Evolutionary conservation across 2,329 filamentous ascomycete species (phyloP), one percentile per base, ranked within the genome.

Genomic region (Xylaria multiplex): DNA sequence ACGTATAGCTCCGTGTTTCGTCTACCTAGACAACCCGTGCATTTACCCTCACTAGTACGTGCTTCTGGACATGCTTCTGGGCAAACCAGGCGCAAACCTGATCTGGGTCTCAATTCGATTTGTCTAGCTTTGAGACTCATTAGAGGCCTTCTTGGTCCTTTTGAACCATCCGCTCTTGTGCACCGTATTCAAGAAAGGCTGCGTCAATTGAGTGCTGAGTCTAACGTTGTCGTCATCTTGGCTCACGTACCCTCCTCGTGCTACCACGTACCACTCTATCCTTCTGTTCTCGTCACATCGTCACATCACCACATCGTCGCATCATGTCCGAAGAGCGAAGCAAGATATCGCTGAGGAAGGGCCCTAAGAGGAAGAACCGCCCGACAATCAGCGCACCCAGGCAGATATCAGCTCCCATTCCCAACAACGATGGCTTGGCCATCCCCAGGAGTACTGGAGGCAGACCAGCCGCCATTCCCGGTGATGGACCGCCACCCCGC

Each of bases 301-400:
- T n/a, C n/a, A n/a, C n/a, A n/a, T n/a, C n/a, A n/a, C 61, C 19
- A 7, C 35, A 43, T 40, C 37, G 30, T 35, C 46, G 24, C 64
- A 66, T 65, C 71, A 90, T 90, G 87, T 88, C 87, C 14, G 87
- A 90, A 71, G 86, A 88, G 72, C 82, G 84, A 70, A 84, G 82
- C 77, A 88, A 86, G 78, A 86, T 88, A 71, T 90, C 88, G 64
- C 83, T 91, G 63, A 83, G 88, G 45, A 89, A 83, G 76, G 86
- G 86, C 32, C 77, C 81, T 62, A 90, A 89, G 78, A 82, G 88
- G 72, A 89, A 88, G 75, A 81, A 78, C 52, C 85, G 87, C n/a
- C 86, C 87, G 19, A 80, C 81, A 63, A 90, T 90, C 75, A 89
- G 87, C 75, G 85, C 87, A 6, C 87, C 87, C 32, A 82, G 83